Percentiles rank a stretch among this genome's conserved stretches.
These are phyloP conservation scores for Leptodermis oblonga DNA, from an alignment of 257 asterid genomes.

Conservation along the genomic window DNA sequence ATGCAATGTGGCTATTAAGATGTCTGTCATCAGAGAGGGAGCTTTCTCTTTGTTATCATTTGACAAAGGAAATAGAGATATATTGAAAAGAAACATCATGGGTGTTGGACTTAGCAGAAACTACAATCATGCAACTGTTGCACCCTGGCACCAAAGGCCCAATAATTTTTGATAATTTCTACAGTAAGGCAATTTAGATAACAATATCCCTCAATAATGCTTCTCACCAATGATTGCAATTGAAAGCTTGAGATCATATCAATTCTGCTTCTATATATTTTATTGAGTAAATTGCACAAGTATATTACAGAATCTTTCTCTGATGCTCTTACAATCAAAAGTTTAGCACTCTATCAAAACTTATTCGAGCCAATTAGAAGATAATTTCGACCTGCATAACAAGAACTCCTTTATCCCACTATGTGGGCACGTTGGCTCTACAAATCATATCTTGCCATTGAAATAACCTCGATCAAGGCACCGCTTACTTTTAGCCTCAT, in stretches of 20 bases:
- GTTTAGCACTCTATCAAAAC: not conserved
- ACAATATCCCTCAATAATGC: not conserved
- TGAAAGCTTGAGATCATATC: not conserved
- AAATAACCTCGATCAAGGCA: not conserved
- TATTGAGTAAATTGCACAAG: not conserved
- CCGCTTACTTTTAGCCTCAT: not conserved
- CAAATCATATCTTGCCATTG: no score
- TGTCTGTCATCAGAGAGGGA: not conserved
- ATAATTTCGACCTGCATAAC: not conserved
- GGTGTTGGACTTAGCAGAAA: not conserved
- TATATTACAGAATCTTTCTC: not conserved
- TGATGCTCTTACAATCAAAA: not conserved
- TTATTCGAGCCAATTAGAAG: no score
- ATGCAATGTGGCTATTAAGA: no score
- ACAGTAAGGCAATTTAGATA: not conserved
- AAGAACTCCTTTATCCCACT: no score
- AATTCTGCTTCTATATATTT: no score
- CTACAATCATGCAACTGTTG: not conserved
- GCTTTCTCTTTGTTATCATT: not conserved
- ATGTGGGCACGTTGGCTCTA: no score
- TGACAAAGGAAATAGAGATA: not conserved
- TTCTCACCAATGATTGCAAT: not conserved
- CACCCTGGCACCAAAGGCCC: not conserved
- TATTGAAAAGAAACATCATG: not conserved
- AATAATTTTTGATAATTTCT: no score